Conservation (phyloP, 1,284 basidiomycete genomes). For the Fomitopsis betulina region DNA sequence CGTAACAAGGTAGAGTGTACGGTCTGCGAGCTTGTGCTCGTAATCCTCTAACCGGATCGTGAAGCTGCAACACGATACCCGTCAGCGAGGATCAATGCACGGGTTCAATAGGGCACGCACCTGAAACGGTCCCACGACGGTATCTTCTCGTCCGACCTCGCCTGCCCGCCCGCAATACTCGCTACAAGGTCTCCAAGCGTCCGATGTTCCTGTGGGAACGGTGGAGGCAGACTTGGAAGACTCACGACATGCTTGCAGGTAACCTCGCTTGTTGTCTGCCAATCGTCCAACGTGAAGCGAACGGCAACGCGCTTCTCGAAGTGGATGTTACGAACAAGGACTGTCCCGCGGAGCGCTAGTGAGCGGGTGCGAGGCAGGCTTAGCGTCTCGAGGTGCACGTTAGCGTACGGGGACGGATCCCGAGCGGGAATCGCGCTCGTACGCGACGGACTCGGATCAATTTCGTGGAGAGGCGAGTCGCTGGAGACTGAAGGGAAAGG, state of each 20-base stretch:
- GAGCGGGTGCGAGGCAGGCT: slow-evolving; percentile 34
- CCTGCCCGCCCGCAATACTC: slow-evolving; percentile 18
- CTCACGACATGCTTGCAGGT: slow-evolving; percentile 60
- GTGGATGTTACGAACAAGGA: slow-evolving; percentile 80
- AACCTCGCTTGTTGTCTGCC: slow-evolving; percentile 92
- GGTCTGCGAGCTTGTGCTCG: slow-evolving; percentile 56
- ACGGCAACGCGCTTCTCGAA: slow-evolving; percentile 88
- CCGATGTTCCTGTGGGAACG: slow-evolving; percentile 25
- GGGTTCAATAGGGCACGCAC: slow-evolving; percentile 18
- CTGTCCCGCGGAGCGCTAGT: slow-evolving; percentile 37
- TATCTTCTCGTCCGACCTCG: slow-evolving; percentile 17
- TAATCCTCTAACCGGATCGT: slow-evolving; percentile 75
- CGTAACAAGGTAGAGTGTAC: slow-evolving; percentile 63
- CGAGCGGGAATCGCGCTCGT: slow-evolving; percentile 41
- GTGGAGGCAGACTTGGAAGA: slow-evolving; percentile 40
- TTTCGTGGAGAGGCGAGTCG: slow-evolving; percentile 31
- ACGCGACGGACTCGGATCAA: slow-evolving; percentile 31
- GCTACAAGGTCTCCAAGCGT: slow-evolving; percentile 32
- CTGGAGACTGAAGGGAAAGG: slow-evolving; percentile 19
- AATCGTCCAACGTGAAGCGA: slow-evolving; percentile 90
- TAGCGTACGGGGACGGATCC: slow-evolving; percentile 32
- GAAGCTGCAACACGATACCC: slow-evolving; percentile 33
- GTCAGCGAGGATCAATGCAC: neutral
- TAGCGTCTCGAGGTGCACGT: slow-evolving; percentile 49
- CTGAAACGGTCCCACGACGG: slow-evolving; percentile 33